Percentiles rank a stretch among this genome's conserved stretches.
phyloP scores from a whole-genome alignment of 768 basidiomycete genomes.

The Leccinum uliginosum region DNA sequence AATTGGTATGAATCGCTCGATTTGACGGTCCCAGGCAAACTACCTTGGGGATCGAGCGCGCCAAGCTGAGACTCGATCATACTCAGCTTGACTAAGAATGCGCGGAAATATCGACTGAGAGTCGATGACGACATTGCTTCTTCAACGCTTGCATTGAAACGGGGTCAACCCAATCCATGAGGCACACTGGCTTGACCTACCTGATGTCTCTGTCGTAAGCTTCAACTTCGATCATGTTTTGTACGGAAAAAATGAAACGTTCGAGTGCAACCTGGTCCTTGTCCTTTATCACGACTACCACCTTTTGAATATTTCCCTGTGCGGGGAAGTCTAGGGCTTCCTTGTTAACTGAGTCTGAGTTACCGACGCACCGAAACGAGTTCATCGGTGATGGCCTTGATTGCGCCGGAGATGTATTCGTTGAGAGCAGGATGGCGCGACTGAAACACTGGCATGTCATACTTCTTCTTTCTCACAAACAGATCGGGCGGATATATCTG shows the following conservation, averaged over 20 bases:
- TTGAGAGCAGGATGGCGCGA: conserved; percentile 88
- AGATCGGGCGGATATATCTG: conserved; percentile 87
- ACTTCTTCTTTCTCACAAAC: conserved; percentile 85
- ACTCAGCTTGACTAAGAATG: conserved; percentile 75
- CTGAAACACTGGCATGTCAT: conserved; percentile 87
- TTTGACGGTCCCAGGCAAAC: background rate
- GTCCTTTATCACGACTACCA: conserved; percentile 82
- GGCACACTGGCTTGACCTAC: conserved; percentile 33
- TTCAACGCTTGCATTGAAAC: conserved; percentile 49
- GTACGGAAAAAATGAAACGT: conserved; percentile 84
- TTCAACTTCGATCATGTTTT: conserved; percentile 73
- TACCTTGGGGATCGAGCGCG: conserved; percentile 53
- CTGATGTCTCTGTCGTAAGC: conserved; percentile 64
- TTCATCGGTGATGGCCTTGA: conserved; percentile 79
- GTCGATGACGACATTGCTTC: conserved; percentile 61
- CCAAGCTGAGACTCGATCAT: conserved; percentile 74
- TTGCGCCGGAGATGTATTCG: conserved; percentile 84
- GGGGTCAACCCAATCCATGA: background rate
- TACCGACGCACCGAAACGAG: conserved; percentile 49
- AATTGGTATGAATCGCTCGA: background rate
- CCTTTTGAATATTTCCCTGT: conserved; percentile 75
- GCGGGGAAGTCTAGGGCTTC: background rate
- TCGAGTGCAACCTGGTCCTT: conserved; percentile 79
- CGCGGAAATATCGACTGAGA: conserved; percentile 74
- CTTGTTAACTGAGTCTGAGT: background rate